phyloP scores from a whole-genome alignment of 2,329 filamentous ascomycete species.

The Penicillium janthinellum region DNA sequence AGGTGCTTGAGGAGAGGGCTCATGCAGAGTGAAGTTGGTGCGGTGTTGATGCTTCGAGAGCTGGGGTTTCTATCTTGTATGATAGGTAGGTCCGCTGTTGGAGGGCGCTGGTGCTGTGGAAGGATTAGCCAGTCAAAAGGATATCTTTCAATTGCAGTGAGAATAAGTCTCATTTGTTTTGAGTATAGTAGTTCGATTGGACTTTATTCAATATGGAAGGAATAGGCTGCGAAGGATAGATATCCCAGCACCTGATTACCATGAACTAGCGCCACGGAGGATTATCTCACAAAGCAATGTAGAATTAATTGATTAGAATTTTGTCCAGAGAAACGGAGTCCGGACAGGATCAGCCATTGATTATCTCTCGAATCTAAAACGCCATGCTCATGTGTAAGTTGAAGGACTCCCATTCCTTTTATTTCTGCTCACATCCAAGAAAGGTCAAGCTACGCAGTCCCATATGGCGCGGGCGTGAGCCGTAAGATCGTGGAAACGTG shows the following conservation, averaged over 20 bases:
- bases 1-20: conserved; percentile 45
- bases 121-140: neutral
- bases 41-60: neutral
- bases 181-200: neutral
- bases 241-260: neutral
- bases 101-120: neutral
- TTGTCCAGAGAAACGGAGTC: conserved; percentile 7
- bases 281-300: neutral
- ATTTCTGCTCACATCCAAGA: neutral
- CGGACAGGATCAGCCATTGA: neutral
- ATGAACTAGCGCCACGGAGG: neutral
- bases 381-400: neutral
- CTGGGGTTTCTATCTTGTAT: neutral
- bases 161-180: neutral
- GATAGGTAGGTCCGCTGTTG: neutral
- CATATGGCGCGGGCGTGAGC: conserved; percentile 1
- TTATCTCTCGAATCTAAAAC: neutral
- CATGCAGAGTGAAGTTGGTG: conserved; percentile 33
- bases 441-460: conserved; percentile 7
- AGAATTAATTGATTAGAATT: neutral
- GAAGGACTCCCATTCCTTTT: neutral
- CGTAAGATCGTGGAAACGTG: conserved; percentile 11
- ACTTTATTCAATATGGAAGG: neutral
- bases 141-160: neutral
- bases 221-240: neutral